Evolutionary conservation across 2,329 filamentous ascomycete species (phyloP).

Genomic region (Verticillium isaacii): DNA sequence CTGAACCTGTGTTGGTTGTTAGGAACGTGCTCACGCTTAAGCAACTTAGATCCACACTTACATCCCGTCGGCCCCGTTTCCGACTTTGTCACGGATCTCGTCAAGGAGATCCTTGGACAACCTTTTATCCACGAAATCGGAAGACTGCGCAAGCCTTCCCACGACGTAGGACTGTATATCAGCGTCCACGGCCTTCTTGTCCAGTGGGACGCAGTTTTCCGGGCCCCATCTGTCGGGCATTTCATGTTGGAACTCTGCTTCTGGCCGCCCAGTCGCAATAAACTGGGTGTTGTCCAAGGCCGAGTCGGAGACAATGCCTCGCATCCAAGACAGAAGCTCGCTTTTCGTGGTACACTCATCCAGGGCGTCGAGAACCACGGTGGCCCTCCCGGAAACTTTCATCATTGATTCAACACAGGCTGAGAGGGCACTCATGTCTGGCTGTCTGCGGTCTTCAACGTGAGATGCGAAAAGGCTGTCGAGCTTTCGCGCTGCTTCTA

Average conservation of each 20-base stretch:
- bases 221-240: background rate
- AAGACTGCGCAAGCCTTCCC: background rate
- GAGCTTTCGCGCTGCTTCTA: background rate
- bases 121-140: background rate
- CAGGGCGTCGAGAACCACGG: constrained; percentile 17
- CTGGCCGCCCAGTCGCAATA: background rate
- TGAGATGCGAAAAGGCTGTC: background rate
- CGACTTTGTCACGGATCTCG: background rate
- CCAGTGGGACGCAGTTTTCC: background rate
- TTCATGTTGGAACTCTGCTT: background rate
- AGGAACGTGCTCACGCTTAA: background rate
- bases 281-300: constrained; percentile 3
- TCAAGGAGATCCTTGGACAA: background rate
- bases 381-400: background rate
- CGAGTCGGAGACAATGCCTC: constrained; percentile 3
- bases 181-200: background rate
- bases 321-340: constrained; percentile 15
- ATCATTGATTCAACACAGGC: constrained; percentile 17
- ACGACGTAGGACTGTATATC: constrained; percentile 2
- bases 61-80: background rate
- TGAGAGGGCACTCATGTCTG: constrained; percentile 17
- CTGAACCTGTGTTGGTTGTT: background rate
- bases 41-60: background rate
- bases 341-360: constrained; percentile 15
- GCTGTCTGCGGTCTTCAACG: constrained; percentile 15